Evolutionary conservation across 805 yeast genomes (phyloP).

Genomic region (Wickerhamiella spandovensis): DNA sequence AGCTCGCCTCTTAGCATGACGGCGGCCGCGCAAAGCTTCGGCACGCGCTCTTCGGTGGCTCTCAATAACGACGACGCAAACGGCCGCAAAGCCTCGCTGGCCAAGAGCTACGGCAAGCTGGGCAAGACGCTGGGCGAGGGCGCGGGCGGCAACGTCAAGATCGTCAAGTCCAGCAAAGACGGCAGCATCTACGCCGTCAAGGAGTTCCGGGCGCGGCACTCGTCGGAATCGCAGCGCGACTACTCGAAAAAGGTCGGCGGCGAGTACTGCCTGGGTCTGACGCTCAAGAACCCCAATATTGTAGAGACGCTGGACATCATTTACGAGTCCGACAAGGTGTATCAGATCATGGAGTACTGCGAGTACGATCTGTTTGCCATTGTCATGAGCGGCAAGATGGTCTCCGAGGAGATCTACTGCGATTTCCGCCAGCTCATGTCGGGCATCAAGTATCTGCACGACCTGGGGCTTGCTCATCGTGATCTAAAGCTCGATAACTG

Average conservation of each 20-base stretch:
- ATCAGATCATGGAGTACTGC: conserved; percentile 91
- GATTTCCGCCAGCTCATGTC: conserved; percentile 77
- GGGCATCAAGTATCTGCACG: conserved; percentile 71
- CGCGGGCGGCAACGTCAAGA: conserved; percentile 82
- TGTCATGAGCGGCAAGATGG: conserved; percentile 87
- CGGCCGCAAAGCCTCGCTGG: conserved; percentile 18
- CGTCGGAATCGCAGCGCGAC: conserved; percentile 65
- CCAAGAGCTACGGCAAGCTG: conserved; percentile 64
- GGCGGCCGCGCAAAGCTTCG: conserved; percentile 19
- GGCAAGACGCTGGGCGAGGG: conserved; percentile 89
- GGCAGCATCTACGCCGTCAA: conserved; percentile 75
- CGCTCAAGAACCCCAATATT: conserved; percentile 78
- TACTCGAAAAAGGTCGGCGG: conserved; percentile 87
- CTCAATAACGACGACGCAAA: conserved; percentile 18
- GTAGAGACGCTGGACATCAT: conserved; percentile 85
- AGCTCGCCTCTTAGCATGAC: conserved; percentile 19
- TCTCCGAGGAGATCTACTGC: conserved; percentile 64
- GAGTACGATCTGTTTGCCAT: conserved; percentile 87
- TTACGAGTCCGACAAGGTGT: conserved; percentile 72
- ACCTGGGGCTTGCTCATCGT: conserved; percentile 73
- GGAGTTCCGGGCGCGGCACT: conserved; percentile 69
- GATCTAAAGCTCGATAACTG: conserved; percentile 89
- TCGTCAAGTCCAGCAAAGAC: conserved; percentile 57
- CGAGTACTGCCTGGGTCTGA: conserved; percentile 87
- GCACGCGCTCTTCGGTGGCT: background rate